Base-by-base conservation (phyloP, 768 basidiomycete genomes). In the Postia placenta region DNA sequence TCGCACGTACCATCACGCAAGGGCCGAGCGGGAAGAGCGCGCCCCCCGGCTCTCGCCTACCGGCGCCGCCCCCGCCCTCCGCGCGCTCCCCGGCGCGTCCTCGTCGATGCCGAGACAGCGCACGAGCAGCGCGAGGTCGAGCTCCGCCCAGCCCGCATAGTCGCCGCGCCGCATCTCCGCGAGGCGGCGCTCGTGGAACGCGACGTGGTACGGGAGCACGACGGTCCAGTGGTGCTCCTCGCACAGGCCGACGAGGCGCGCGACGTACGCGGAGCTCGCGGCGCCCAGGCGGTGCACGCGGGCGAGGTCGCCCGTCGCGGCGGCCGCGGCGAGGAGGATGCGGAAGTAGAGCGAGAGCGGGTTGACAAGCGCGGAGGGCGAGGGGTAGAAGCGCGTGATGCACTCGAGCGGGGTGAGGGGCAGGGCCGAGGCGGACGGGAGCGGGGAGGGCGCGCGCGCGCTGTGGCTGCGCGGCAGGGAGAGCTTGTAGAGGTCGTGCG, bases 401-500 rank as follows among this genome's bases (percentile, higher is more conserved):
- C 25, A 43, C 4, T 43, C 42, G 42, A n/a, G 42, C 15, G 42
- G 22, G 42, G 42, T 43, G 24, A 28, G 12, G 40, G 40, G 23
- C 24, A 6, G 20, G 38, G 38, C 38, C 12, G 38, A 9, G 15
- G 38, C 12, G 17, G 9, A 9, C 17, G 38, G 15, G 38, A 12
- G 24, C 22, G 17, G n/a, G 14, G 42, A 24, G 24, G 22, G 9
- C 25, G 42, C 22, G 15, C 9, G 19, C 9, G 38, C 15, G 33
- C 9, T 9, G 40, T 19, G 3, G 40, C 19, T 12, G 42, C 42
- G 42, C 22, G 11, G 26, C 42, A 17, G 22, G 42, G 25, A 22
- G 42, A 43, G 42, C 42, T 43, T 43, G 42, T 43, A 43, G 42
- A 43, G 42, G 6, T 43, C 42, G 42, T 14, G 42, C 42, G 42